These are phyloP conservation scores for Lasiodiplodia citricola DNA, from an alignment of 2,329 filamentous ascomycete genomes.

Conservation along the genomic window DNA sequence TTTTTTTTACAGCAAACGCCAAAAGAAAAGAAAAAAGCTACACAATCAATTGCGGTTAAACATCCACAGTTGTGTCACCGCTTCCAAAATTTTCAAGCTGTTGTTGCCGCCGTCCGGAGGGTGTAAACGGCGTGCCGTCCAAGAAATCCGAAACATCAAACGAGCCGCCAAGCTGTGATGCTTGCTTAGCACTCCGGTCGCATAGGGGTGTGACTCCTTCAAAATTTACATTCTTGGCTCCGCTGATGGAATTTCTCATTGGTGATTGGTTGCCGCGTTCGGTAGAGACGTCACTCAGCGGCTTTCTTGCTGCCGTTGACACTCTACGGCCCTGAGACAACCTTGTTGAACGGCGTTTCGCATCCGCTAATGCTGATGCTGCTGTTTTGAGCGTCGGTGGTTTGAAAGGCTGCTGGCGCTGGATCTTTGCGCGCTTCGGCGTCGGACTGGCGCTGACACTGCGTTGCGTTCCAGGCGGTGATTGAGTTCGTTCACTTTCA, in stretches of 20 bases:
- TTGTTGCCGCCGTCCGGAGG: neutral
- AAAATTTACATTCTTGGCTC: conserved; percentile 28
- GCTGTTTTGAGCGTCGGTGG: conserved; percentile 32
- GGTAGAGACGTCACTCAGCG: conserved; percentile 38
- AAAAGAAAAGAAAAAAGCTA: neutral
- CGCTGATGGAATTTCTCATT: conserved; percentile 34
- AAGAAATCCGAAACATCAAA: conserved; percentile 49
- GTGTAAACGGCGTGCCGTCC: conserved; percentile 44
- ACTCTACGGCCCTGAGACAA: conserved; percentile 28
- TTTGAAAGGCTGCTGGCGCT: conserved; percentile 37
- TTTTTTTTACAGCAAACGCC: neutral
- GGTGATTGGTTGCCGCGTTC: conserved; percentile 27
- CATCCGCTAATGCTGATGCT: neutral
- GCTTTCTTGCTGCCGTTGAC: conserved; percentile 32
- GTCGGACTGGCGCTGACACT: conserved; percentile 32
- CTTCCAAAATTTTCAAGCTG: neutral
- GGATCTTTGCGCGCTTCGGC: conserved; percentile 50
- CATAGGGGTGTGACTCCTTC: neutral
- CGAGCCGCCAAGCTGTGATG: conserved; percentile 36
- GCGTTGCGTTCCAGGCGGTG: neutral
- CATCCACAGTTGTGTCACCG: conserved; percentile 9
- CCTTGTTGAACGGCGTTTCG: conserved; percentile 15
- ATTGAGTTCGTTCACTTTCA: neutral
- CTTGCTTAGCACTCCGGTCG: conserved; percentile 6
- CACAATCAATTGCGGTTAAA: neutral